These are phyloP conservation scores for Cystoderma amianthinum DNA, from an alignment of 768 basidiomycete genomes.

Conservation along the genomic window DNA sequence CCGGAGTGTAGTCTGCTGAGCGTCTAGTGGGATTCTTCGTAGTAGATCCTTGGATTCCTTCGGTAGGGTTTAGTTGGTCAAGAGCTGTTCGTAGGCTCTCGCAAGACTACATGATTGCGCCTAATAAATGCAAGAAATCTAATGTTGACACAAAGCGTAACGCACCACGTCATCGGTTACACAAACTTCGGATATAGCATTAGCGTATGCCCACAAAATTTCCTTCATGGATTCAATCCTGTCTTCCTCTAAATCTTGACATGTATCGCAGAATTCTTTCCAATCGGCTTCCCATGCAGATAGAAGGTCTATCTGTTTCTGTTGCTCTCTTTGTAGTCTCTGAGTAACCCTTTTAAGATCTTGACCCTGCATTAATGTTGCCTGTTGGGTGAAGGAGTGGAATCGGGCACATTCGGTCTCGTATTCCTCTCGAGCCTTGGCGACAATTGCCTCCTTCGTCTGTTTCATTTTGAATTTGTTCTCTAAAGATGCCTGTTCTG, in stretches of 20 bases:
- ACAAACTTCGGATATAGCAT: conserved; percentile 90
- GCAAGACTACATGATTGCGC: conserved; percentile 57
- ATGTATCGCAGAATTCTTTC: conserved; percentile 93
- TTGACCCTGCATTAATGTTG: conserved; percentile 75
- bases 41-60: too few species aligned
- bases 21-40: too few species aligned
- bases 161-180: conserved; percentile 88
- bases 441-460: conserved; percentile 76
- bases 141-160: conserved; percentile 3
- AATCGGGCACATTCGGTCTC: conserved; percentile 84
- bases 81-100: conserved; percentile 81
- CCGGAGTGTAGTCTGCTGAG: too few species aligned
- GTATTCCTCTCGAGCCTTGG: conserved; percentile 86
- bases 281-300: conserved; percentile 88
- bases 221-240: conserved; percentile 91
- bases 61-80: conserved; percentile 80
- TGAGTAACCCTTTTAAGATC: conserved; percentile 82
- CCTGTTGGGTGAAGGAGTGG: conserved; percentile 85
- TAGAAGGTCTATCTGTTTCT: conserved; percentile 75
- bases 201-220: conserved; percentile 92
- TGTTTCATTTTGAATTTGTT: conserved; percentile 86
- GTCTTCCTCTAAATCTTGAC: conserved; percentile 96
- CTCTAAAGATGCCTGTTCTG: conserved; percentile 69
- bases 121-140: conserved; percentile 3
- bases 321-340: conserved; percentile 78